Percentiles rank a stretch among this genome's conserved stretches.
These are phyloP conservation scores for Lycium barbarum DNA, from an alignment of 257 asterid genomes.

Conservation along the genomic window DNA sequence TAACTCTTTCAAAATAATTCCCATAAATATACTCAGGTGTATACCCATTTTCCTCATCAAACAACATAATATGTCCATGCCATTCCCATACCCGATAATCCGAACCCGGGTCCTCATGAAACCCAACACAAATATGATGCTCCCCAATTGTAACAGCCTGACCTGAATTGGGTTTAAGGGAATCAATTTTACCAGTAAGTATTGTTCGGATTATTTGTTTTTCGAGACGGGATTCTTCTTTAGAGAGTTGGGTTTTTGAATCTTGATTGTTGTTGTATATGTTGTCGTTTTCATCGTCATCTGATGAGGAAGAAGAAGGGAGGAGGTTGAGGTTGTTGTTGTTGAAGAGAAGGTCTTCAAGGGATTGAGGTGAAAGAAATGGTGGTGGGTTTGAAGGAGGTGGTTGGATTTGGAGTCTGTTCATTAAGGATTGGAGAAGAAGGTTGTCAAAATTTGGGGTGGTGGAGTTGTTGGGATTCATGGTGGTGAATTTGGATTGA, in stretches of 20 bases:
- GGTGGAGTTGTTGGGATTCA: constrained; percentile 44
- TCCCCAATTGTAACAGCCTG: constrained; percentile 81
- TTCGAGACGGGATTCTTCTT: constrained; percentile 82
- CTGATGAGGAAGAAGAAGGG: constrained; percentile 31
- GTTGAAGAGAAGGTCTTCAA: constrained; percentile 80
- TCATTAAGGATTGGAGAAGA: constrained; percentile 80
- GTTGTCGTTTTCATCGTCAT: constrained; percentile 50
- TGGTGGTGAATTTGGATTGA: constrained; percentile 36
- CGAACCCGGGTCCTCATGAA: constrained; percentile 70
- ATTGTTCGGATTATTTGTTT: constrained; percentile 78
- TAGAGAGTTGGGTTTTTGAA: constrained; percentile 71
- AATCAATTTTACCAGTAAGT: constrained; percentile 62
- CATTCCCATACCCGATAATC: constrained; percentile 97
- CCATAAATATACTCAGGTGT: constrained; percentile 91
- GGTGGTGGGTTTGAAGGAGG: constrained; percentile 44
- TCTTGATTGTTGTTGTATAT: not conserved
- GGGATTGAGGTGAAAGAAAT: constrained; percentile 53
- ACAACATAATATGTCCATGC: constrained; percentile 94
- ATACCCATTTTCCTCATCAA: constrained; percentile 91
- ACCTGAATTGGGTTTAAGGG: constrained; percentile 86
- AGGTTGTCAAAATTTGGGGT: constrained; percentile 87
- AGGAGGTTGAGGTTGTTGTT: constrained; percentile 46
- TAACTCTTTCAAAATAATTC: constrained; percentile 80
- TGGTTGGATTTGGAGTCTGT: constrained; percentile 73
- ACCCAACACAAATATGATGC: constrained; percentile 92